Percentiles rank a stretch among this genome's conserved stretches.
These are phyloP conservation scores for Amniculicola lignicola DNA, from an alignment of 495 filamentous ascomycete species.

Conservation along the genomic window DNA sequence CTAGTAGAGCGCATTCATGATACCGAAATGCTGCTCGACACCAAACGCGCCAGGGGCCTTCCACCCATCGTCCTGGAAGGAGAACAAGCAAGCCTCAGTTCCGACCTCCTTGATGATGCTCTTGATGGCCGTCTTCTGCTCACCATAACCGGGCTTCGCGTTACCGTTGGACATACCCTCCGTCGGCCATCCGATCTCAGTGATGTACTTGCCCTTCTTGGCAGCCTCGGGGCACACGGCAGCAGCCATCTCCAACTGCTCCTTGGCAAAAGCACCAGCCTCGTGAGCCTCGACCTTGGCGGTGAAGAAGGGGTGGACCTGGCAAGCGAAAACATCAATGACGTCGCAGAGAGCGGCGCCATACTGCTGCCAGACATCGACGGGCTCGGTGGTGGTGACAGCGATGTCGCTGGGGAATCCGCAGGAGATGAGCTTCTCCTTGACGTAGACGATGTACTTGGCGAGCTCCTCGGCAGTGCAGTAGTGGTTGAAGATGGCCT, in stretches of 20 bases:
- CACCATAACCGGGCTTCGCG: slow-evolving; percentile 60
- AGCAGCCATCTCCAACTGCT: slow-evolving; percentile 64
- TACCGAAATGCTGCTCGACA: slow-evolving; percentile 74
- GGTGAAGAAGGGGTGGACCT: slow-evolving; percentile 96
- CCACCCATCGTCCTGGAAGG: slow-evolving; percentile 76
- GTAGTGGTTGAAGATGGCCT: slow-evolving; percentile 72
- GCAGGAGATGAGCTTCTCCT: slow-evolving; percentile 45
- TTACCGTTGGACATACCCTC: slow-evolving; percentile 63
- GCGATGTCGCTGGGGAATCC: slow-evolving; percentile 72
- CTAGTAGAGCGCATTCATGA: slow-evolving; percentile 1
- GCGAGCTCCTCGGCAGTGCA: slow-evolving; percentile 59
- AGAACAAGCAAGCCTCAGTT: slow-evolving; percentile 69
- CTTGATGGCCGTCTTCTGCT: slow-evolving; percentile 72
- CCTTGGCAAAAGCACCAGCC: slow-evolving; percentile 70
- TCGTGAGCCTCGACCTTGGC: slow-evolving; percentile 52
- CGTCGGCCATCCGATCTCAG: slow-evolving; percentile 91
- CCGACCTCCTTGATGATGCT: slow-evolving; percentile 58
- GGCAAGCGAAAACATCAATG: slow-evolving; percentile 75
- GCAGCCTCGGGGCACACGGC: slow-evolving; percentile 55
- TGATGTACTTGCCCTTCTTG: slow-evolving; percentile 60
- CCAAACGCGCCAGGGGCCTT: slow-evolving; percentile 65
- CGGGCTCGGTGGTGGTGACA: slow-evolving; percentile 81
- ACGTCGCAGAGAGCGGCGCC: slow-evolving; percentile 59
- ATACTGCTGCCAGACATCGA: slow-evolving; percentile 63
- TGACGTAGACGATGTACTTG: slow-evolving; percentile 57